Conservation (phyloP, 148 eudicot species). For the Rheum nobile region DNA sequence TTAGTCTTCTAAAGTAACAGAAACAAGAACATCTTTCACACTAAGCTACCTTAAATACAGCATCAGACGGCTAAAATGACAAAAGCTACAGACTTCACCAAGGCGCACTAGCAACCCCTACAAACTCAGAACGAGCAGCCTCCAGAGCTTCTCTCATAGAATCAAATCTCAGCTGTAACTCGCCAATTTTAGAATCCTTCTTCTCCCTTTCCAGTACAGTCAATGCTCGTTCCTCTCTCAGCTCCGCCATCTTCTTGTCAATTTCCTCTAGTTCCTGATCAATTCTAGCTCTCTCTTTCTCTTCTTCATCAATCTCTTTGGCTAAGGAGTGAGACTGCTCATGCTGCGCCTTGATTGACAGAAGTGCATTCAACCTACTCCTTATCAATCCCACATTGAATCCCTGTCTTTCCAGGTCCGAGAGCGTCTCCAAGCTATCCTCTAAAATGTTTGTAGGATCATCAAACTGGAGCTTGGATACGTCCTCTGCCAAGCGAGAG, state of each 20-base stretch:
- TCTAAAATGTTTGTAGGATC: slow-evolving; percentile 41
- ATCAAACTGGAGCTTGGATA: slow-evolving; percentile 28
- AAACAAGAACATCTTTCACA: slow-evolving; percentile 1
- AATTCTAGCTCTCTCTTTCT: slow-evolving; percentile 19
- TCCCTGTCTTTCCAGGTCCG: slow-evolving; percentile 59
- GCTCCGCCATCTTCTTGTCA: slow-evolving; percentile 32
- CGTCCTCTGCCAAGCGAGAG: slow-evolving; percentile 37
- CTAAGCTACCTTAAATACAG: not conserved
- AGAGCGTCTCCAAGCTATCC: slow-evolving; percentile 50
- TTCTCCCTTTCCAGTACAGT: slow-evolving; percentile 20
- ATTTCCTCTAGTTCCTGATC: slow-evolving; percentile 34
- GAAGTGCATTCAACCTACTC: slow-evolving; percentile 29
- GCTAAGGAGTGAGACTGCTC: slow-evolving; percentile 23
- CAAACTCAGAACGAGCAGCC: slow-evolving; percentile 24
- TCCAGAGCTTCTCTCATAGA: slow-evolving; percentile 16
- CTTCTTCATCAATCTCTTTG: slow-evolving; percentile 25
- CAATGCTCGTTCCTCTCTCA: slow-evolving; percentile 26
- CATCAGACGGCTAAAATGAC: not conserved
- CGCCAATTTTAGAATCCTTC: slow-evolving; percentile 27
- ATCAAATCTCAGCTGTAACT: slow-evolving; percentile 18
- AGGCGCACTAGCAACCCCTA: slow-evolving; percentile 21
- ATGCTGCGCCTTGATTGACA: slow-evolving; percentile 31
- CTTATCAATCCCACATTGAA: slow-evolving; percentile 41
- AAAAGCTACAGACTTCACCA: slow-evolving; percentile 16
- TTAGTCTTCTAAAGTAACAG: not conserved